Base-by-base conservation (phyloP, 306 rosid genomes). In the Arachis stenosperma region DNA sequence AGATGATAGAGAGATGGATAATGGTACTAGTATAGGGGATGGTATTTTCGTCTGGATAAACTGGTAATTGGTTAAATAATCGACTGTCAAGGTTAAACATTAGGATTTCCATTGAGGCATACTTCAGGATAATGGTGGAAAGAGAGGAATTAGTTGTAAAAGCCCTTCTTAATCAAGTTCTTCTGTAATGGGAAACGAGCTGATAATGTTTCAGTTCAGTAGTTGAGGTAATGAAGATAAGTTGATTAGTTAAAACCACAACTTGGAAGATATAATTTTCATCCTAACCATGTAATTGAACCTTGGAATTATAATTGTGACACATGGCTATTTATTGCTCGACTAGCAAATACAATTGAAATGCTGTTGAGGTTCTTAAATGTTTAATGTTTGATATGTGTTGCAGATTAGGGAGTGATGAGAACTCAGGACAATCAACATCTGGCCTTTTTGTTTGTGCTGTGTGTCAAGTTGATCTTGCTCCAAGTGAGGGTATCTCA, bases 401-500 rank as follows among this genome's bases (percentile, higher is more conserved):
- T 27, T 86, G 85, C 91, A 93, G 98, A 85, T 62, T 93, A 63
- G 98, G 98, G 74, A 88, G 39, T 72, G 89, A 88, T 40, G 98
- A 93, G 12, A 80, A 73, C 75, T 52, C 83, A 6, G 82, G 86
- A 37, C 96, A 90, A 61, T 88, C 90, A 5, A 90, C 98, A 59
- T 85, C 93, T 43, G 95, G 96, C 66, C 73, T 93, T 40, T 94
- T 94, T 62, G 82, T 85, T 8, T 94, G 98, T 75, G 98, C 96
- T 29, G 86, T 94, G 56, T 94, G 97, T 81, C 98, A 94, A 84
- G 87, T 89, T 10, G 96, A 94, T 80, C 97, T 90, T 74, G 93
- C 92, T 46, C 90, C 96, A 2, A 91, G 94, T 14, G 98, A 89
- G 84, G 94, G 96, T 63, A 87, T 94, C 79, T 91, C 98, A 5